Conservation (phyloP, 2,329 filamentous ascomycete species). For the Trichoderma lentiforme region DNA sequence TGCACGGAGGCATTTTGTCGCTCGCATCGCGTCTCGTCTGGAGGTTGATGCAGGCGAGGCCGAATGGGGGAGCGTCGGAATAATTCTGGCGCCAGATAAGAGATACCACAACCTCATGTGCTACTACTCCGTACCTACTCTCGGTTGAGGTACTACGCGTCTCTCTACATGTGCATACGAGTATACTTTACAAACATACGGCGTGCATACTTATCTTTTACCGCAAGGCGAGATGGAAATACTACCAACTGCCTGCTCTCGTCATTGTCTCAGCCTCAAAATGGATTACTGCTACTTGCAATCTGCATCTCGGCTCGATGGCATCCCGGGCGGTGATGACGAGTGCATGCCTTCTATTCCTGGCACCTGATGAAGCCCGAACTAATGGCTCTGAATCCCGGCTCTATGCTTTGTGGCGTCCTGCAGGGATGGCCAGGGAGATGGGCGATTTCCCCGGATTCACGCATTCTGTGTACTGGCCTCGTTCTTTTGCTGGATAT, state of each 20-base stretch:
- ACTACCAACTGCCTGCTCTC: background rate
- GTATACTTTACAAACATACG: background rate
- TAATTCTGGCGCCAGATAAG: constrained; percentile 12
- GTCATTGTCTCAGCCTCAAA: background rate
- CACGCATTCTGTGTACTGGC: background rate
- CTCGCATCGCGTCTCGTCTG: background rate
- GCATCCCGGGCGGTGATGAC: background rate
- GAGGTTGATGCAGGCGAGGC: constrained; percentile 5
- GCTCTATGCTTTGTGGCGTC: background rate
- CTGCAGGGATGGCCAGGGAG: background rate
- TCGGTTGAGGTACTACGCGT: background rate
- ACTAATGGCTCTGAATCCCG: background rate
- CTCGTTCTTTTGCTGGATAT: background rate
- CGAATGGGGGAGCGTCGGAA: constrained; percentile 10
- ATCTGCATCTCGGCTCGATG: background rate
- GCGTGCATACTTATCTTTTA: background rate
- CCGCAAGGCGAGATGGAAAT: background rate
- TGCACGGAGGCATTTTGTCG: background rate
- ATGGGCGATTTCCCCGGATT: constrained; percentile 9
- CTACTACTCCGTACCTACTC: background rate
- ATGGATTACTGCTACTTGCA: background rate
- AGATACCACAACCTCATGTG: background rate
- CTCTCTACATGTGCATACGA: background rate
- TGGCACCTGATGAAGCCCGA: background rate
- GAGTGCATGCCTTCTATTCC: background rate